A percentile compares a stretch with the other conserved stretches of the same genome.
Conservation (phyloP, 2,329 filamentous ascomycete genomes). For the Exophiala xenobiotica region DNA sequence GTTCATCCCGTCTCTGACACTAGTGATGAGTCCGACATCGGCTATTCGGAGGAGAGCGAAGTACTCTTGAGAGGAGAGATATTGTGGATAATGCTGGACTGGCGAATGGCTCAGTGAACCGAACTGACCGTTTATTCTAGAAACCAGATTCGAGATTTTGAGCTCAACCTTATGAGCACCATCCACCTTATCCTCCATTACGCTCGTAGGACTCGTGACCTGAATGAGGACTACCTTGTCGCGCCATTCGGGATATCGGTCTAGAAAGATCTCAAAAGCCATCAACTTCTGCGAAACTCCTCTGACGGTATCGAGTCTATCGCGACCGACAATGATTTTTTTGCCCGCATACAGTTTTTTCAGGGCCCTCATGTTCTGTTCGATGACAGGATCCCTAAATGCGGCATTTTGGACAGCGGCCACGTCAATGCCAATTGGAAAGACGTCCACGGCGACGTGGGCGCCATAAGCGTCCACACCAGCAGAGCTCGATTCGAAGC, state of each 20-base stretch:
- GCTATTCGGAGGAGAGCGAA: slow-evolving; percentile 88
- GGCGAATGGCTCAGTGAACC: slow-evolving; percentile 86
- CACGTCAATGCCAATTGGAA: slow-evolving; percentile 94
- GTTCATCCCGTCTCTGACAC: slow-evolving; percentile 96
- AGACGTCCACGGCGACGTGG: slow-evolving; percentile 86
- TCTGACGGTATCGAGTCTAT: slow-evolving; percentile 87
- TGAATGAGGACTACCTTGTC: slow-evolving; percentile 92
- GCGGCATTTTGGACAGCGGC: slow-evolving; percentile 72
- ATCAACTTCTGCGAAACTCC: slow-evolving; percentile 95
- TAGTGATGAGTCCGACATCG: slow-evolving; percentile 91
- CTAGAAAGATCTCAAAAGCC: slow-evolving; percentile 89
- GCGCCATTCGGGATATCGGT: slow-evolving; percentile 86
- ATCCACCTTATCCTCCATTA: slow-evolving; percentile 75
- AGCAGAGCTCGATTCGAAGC: slow-evolving; percentile 81
- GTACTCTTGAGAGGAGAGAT: slow-evolving; percentile 85
- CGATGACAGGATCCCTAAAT: slow-evolving; percentile 67
- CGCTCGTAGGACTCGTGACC: slow-evolving; percentile 82
- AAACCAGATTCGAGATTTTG: slow-evolving; percentile 86
- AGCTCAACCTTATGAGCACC: slow-evolving; percentile 77
- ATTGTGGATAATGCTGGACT: slow-evolving; percentile 92
- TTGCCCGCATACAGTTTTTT: slow-evolving; percentile 79
- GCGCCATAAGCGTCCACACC: slow-evolving; percentile 87
- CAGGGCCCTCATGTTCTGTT: slow-evolving; percentile 70
- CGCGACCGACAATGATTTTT: slow-evolving; percentile 91
- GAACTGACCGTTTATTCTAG: slow-evolving; percentile 86